Conservation (phyloP, 805 yeast species). For the Candida suzukii region DNA sequence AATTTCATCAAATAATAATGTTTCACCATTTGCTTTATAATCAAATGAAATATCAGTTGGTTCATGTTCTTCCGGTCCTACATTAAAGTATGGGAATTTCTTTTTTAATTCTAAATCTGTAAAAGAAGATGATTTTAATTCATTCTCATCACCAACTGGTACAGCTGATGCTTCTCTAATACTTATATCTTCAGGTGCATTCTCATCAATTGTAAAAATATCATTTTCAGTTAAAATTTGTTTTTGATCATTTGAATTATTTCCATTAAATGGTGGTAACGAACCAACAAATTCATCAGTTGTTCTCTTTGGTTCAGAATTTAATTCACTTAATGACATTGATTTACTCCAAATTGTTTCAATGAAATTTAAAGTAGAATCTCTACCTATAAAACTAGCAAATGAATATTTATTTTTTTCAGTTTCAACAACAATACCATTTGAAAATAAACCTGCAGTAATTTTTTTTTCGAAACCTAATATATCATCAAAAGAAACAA, state of each 20-base stretch:
- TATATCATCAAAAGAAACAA: conserved; percentile 67
- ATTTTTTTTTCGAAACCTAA: conserved; percentile 68
- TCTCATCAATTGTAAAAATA: conserved; percentile 24
- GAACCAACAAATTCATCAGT: conserved; percentile 15
- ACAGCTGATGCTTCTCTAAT: not conserved
- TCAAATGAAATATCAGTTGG: conserved; percentile 46
- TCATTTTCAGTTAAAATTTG: conserved; percentile 19
- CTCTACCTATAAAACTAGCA: conserved; percentile 84
- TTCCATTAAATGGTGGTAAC: conserved; percentile 2
- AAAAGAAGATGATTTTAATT: conserved; percentile 13
- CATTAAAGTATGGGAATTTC: conserved; percentile 8
- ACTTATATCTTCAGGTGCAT: conserved; percentile 15
- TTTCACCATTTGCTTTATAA: conserved; percentile 41
- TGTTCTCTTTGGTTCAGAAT: conserved; percentile 17
- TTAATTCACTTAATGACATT: conserved; percentile 20
- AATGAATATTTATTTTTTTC: conserved; percentile 60
- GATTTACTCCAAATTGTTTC: conserved; percentile 60
- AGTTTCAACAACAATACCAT: conserved; percentile 74
- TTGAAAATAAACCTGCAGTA: conserved; percentile 87
- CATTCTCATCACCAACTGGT: conserved; percentile 3
- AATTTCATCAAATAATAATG: conserved; percentile 39
- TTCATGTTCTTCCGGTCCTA: conserved; percentile 60
- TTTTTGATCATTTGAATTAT: too few relatives aligned
- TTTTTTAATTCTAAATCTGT: conserved; percentile 9
- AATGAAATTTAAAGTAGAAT: conserved; percentile 64